Conservation (phyloP, 371 early-diverging fungal genomes). For the Apophysomyces elegans region DNA sequence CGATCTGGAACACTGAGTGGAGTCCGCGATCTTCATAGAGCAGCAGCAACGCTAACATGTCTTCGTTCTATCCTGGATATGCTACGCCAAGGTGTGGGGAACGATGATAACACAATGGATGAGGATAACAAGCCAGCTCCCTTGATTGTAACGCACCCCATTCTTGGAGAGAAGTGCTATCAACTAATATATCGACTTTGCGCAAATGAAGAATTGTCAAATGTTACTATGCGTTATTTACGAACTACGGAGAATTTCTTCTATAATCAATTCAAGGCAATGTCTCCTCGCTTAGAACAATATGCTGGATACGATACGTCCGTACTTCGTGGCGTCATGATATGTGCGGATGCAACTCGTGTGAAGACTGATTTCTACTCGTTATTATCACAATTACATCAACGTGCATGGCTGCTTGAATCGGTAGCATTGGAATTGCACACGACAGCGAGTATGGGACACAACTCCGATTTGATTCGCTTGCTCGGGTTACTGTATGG, state of each 20-base stretch:
- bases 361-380: slow-evolving; percentile 52
- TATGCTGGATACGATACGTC: slow-evolving; percentile 28
- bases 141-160: slow-evolving; percentile 73
- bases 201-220: slow-evolving; percentile 67
- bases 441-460: slow-evolving; percentile 40
- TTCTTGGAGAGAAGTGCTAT: slow-evolving; percentile 85
- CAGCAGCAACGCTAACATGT: slow-evolving; percentile 47
- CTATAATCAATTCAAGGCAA: slow-evolving; percentile 58
- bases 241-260: slow-evolving; percentile 82
- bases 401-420: slow-evolving; percentile 89
- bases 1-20: slow-evolving; percentile 16
- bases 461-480: slow-evolving; percentile 53
- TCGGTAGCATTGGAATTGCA: slow-evolving; percentile 87
- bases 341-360: slow-evolving; percentile 27
- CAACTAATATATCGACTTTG: slow-evolving; percentile 83
- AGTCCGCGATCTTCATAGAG: slow-evolving; percentile 51
- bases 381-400: slow-evolving; percentile 74
- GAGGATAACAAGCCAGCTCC: slow-evolving; percentile 34
- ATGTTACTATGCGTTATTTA: slow-evolving; percentile 79
- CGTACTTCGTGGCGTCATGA: slow-evolving; percentile 24
- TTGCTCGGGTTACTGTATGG: slow-evolving; percentile 69
- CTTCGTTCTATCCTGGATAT: slow-evolving; percentile 75
- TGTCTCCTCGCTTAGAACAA: slow-evolving; percentile 51
- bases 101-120: slow-evolving; percentile 24
- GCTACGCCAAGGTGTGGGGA: slow-evolving; percentile 56